Evolutionary conservation across 75 land plant genomes (phyloP), one percentile per base, ranked within the genome.

Genomic region (Pinus albicaulis): DNA sequence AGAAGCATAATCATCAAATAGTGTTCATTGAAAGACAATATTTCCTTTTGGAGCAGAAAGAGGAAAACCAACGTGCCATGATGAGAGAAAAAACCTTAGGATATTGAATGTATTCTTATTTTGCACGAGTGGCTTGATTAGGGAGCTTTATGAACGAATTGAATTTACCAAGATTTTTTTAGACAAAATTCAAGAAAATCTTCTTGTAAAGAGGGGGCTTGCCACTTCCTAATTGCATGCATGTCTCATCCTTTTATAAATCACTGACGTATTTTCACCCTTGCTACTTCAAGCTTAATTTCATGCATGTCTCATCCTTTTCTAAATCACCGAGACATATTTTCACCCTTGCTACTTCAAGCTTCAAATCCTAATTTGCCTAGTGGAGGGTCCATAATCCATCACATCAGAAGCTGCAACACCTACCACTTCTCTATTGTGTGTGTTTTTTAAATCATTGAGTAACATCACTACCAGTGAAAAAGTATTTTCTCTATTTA

Each of bases 351-450:
- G 81, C 89, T 8, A 95, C 77, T 83, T 95, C 92, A 38, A 91
- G 56, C 73, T 91, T 93, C 57, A 95, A 79, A 62, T 89, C 92
- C 48, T 90, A 74, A 63, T 95, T 95, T 68, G 93, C 98, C 75
- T 86, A 80, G 61, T 80, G 76, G 17, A 95, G 76, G 10, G n/a
- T 77, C 3, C 81, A 77, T 19, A 91, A 77, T 76, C 90, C 92
- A 71, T 90, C 86, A 38, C 48, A 34, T 1, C 25, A 53, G 74
- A 73, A 73, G 24, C 23, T 17, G 58, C 58, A 73, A 58, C 36
- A 20, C 71, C 38, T 20, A 44, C 12, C 38, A 1, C 71, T 19
- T n/a, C 44, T 19, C 71, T 38, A 17, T 38, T 0, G 20, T 59
- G 78, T 7, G 41, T 11, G n/a, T 15, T 48, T 86, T 59, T 80